Evolutionary conservation across 306 rosid species (phyloP), one percentile per base, ranked within the genome.

Genomic region (Alnus rubra): DNA sequence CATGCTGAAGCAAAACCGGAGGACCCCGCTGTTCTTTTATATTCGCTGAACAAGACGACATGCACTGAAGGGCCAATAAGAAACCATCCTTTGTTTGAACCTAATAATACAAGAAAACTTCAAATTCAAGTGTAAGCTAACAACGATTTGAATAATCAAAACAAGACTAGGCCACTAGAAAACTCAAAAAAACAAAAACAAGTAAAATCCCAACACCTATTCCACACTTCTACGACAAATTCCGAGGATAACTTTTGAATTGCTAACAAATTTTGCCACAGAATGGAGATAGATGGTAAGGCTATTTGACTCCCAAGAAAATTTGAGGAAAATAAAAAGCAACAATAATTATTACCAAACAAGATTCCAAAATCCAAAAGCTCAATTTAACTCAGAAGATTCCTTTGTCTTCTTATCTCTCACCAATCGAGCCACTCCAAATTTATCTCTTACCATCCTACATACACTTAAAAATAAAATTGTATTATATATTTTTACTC

Each of bases 1-100:
- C 98, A 77, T 94, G 98, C 79, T 77, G 92, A 75, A 94, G 97
- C 81, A 94, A 86, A 82, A 92, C 87, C 52, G 98, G 97, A 75
- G 90, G 91, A 39, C 92, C 90, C 35, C 78, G 83, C 63, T 54
- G 59, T 14, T 78, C 65, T 74, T 58, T 84, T 52, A 77, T 67
- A 65, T 79, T 28, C 23, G 77, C 77, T 75, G 55, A 49, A 19
- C 81, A 60, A 52, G 97, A 89, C 73, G 92, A 84, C 35, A 94
- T 97, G 23, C 97, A 97, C 74, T 89, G 97, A 79, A 95, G 90
- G 79, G 88, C 97, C 88, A 95, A 64, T 73, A 92, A 74, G 83
- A 79, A 95, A 10, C 98, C 98, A 76, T 95, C 98, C 82, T 88
- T 86, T 2, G 98, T 91, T 79, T 86, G 79, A 85, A 87, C 80